These are phyloP conservation scores for Fusarium stilboides DNA, from an alignment of 2,329 filamentous ascomycete species.

Conservation along the genomic window DNA sequence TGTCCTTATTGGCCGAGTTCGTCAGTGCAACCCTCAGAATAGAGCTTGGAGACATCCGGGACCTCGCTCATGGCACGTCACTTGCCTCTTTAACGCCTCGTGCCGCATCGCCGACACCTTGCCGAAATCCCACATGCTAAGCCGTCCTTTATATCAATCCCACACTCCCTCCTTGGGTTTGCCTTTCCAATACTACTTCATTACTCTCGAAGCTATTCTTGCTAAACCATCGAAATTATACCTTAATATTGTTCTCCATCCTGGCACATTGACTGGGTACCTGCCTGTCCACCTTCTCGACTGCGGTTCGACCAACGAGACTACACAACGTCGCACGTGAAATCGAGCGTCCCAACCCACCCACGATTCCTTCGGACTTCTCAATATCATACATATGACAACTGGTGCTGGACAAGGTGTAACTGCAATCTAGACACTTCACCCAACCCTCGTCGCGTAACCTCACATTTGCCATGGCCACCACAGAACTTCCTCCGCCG, in stretches of 20 bases:
- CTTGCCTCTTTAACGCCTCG: conserved; percentile 40
- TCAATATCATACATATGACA: conserved; percentile 10
- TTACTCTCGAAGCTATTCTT: not conserved
- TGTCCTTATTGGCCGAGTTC: conserved; percentile 25
- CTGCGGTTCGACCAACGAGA: conserved; percentile 29
- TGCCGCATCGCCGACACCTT: conserved; percentile 45
- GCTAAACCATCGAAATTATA: conserved; percentile 4
- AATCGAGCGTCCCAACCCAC: conserved; percentile 12
- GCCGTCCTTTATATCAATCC: conserved; percentile 12
- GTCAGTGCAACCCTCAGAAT: conserved; percentile 4
- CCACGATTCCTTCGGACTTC: conserved; percentile 11
- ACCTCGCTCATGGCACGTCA: conserved; percentile 41
- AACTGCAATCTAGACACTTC: conserved; percentile 15
- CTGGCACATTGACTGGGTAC: conserved; percentile 26
- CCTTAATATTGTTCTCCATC: conserved; percentile 16
- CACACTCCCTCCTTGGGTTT: conserved; percentile 12
- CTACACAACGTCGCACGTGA: conserved; percentile 37
- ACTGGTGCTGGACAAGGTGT: conserved; percentile 8
- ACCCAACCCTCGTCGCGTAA: not conserved
- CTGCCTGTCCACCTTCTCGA: conserved; percentile 18
- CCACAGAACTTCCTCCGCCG: conserved; percentile 58
- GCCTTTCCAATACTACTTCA: conserved; percentile 7
- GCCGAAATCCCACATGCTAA: conserved; percentile 17
- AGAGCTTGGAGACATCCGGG: conserved; percentile 16
- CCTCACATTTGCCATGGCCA: conserved; percentile 46